Conservation (phyloP, 441 rosid species). For the Populus hybrid region DNA sequence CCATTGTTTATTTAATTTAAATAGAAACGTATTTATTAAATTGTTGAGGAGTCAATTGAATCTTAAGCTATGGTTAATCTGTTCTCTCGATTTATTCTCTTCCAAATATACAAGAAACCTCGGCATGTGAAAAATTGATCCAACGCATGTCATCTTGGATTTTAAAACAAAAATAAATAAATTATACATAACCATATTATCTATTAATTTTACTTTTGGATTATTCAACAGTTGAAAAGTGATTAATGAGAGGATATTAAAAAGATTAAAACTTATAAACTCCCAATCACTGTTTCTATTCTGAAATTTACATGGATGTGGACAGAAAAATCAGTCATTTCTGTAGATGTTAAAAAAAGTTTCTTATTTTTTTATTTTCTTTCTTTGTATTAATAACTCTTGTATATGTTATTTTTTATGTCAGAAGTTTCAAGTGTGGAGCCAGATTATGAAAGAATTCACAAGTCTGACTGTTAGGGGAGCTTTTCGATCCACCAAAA, state of each 20-base stretch:
- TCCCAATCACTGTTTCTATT: too few relatives aligned
- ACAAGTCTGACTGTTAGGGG: constrained; percentile 43
- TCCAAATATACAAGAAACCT: neutral
- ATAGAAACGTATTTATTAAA: too few relatives aligned
- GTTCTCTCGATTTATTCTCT: neutral
- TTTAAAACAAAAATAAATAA: neutral
- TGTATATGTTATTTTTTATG: neutral
- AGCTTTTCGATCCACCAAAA: constrained; percentile 39
- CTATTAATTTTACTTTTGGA: too few relatives aligned
- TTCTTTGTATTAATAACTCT: neutral
- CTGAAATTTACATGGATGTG: too few relatives aligned
- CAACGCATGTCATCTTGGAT: neutral
- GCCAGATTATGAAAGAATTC: constrained; percentile 45
- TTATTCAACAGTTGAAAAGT: too few relatives aligned
- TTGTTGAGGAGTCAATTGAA: too few relatives aligned
- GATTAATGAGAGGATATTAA: too few relatives aligned
- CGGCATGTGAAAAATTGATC: neutral
- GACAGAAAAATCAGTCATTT: too few relatives aligned
- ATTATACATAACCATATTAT: too few relatives aligned
- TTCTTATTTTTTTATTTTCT: too few relatives aligned
- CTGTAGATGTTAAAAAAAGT: too few relatives aligned
- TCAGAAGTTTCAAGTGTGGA: constrained; percentile 46
- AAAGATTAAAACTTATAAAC: too few relatives aligned
- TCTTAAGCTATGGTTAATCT: neutral
- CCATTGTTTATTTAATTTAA: neutral